A percentile compares a stretch with the other conserved stretches of the same genome.
Conservation (phyloP, 148 eudicot genomes). For the Selenicereus undatus region DNA sequence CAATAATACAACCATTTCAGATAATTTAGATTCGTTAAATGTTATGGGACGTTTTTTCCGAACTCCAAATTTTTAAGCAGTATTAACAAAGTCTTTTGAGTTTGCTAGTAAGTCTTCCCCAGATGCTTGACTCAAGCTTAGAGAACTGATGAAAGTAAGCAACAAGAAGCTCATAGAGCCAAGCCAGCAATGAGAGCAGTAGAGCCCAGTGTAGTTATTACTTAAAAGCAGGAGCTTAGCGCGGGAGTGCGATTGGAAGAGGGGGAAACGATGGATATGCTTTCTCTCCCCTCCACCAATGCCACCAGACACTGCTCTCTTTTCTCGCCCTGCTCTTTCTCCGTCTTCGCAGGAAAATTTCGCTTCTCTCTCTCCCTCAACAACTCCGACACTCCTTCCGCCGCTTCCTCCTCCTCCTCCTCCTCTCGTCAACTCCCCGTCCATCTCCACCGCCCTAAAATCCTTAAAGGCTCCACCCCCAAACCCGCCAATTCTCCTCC, state of each 20-base stretch:
- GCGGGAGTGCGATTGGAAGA: background rate
- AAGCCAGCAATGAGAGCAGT: no score
- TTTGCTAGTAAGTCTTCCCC: no score
- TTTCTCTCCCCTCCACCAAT: constrained; percentile 40
- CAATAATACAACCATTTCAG: no score
- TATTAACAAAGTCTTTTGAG: no score
- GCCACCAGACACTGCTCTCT: constrained; percentile 23
- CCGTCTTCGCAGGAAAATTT: constrained; percentile 32
- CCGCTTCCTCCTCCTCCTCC: constrained; percentile 37
- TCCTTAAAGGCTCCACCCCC: constrained; percentile 29
- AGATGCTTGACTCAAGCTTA: no score
- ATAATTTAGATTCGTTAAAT: no score
- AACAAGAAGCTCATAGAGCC: no score
- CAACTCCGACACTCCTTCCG: constrained; percentile 30
- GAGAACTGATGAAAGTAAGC: no score
- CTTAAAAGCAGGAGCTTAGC: background rate
- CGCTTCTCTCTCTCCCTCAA: constrained; percentile 35
- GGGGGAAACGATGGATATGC: constrained; percentile 31
- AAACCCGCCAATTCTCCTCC: constrained; percentile 12
- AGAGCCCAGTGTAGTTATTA: no score
- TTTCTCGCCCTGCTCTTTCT: constrained; percentile 27
- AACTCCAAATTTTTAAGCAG: no score
- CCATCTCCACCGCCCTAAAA: constrained; percentile 59
- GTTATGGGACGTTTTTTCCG: no score
- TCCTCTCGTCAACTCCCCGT: constrained; percentile 30